These are phyloP conservation scores for Aureobasidium sp. DNA, from an alignment of 2,329 filamentous ascomycete species.

Conservation along the genomic window DNA sequence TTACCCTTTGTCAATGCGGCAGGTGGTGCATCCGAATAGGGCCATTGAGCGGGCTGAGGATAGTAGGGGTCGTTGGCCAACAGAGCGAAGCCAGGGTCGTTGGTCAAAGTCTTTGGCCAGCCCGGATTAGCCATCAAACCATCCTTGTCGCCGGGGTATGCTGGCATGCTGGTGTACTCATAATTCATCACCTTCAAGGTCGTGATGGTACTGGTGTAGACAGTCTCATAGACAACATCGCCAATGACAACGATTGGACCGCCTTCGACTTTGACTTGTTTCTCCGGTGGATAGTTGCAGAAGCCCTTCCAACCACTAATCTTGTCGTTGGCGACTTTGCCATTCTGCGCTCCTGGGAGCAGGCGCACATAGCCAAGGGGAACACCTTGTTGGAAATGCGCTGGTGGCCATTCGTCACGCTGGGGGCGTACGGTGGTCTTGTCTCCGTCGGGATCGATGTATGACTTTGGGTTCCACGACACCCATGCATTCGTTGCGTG, in stretches of 20 bases:
- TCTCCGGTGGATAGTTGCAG: background rate
- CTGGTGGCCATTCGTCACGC: background rate
- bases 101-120: background rate
- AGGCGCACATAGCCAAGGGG: background rate
- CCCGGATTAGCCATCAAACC: background rate
- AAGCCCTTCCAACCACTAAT: background rate
- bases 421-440: background rate
- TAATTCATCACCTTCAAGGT: background rate
- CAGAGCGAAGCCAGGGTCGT: background rate
- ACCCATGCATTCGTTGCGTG: background rate
- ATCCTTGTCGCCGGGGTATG: background rate
- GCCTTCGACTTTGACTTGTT: background rate
- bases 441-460: background rate
- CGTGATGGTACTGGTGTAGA: background rate
- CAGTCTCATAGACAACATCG: background rate
- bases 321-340: background rate
- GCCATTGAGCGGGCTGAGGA: background rate
- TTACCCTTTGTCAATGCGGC: background rate
- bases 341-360: background rate
- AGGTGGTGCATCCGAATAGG: background rate
- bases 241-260: background rate
- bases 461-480: background rate
- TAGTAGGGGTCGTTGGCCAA: background rate
- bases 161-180: background rate
- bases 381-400: background rate